A percentile compares a stretch with the other conserved stretches of the same genome.
phyloP scores from a whole-genome alignment of 2,329 filamentous ascomycete species.

The Colletotrichum graminicola region DNA sequence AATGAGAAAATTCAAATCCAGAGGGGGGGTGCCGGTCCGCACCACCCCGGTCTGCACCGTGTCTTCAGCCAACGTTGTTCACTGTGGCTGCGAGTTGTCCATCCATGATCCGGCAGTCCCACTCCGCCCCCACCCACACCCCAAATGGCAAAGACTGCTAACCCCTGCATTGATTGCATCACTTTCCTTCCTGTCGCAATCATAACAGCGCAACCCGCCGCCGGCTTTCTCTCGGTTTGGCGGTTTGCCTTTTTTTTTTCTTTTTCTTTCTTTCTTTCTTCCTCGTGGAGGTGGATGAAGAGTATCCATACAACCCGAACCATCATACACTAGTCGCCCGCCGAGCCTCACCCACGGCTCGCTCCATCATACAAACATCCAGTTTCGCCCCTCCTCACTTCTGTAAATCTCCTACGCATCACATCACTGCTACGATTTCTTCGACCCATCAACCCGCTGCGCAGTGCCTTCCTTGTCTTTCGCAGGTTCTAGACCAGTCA shows the following conservation, averaged over 20 bases:
- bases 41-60: conserved; percentile 19
- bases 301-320: background rate
- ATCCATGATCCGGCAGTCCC: background rate
- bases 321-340: background rate
- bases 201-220: conserved; percentile 21
- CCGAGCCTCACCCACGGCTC: background rate
- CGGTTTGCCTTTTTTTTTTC: background rate
- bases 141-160: conserved; percentile 1
- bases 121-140: background rate
- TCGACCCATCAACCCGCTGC: background rate
- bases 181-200: conserved; percentile 37
- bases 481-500: conserved; percentile 35
- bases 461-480: conserved; percentile 14
- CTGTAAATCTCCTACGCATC: background rate
- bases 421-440: background rate
- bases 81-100: conserved; percentile 24
- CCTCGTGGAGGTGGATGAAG: background rate
- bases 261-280: background rate
- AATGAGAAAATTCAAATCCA: conserved; percentile 12
- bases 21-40: background rate
- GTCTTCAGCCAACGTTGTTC: conserved; percentile 16
- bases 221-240: background rate
- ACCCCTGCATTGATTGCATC: conserved; percentile 44
- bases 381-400: background rate
- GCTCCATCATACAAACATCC: background rate